Evolutionary conservation across 805 yeast species (phyloP).

Genomic region (Candida ponderosae): DNA sequence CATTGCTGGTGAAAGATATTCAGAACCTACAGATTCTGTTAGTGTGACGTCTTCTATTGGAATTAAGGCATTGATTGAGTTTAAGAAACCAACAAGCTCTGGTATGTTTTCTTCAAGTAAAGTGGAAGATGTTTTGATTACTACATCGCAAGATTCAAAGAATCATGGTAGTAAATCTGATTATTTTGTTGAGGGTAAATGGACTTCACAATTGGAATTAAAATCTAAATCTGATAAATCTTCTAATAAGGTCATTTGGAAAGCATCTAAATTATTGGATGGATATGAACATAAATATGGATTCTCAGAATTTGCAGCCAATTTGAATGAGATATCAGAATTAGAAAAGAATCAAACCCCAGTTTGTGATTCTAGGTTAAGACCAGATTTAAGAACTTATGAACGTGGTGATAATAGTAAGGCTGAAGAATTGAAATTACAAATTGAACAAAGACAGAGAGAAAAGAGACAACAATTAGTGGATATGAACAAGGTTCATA

Average conservation of each 20-base stretch:
- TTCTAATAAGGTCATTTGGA: constrained; percentile 53
- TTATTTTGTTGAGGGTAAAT: constrained; percentile 48
- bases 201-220: constrained; percentile 66
- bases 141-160: constrained; percentile 13
- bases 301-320: constrained; percentile 74
- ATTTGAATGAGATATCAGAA: constrained; percentile 69
- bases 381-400: constrained; percentile 78
- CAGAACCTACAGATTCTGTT: constrained; percentile 73
- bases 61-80: constrained; percentile 59
- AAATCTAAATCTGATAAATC: constrained; percentile 13
- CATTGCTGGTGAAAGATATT: constrained; percentile 90
- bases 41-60: constrained; percentile 66
- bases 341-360: constrained; percentile 61
- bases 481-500: constrained; percentile 34
- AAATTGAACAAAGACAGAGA: constrained; percentile 76
- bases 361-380: constrained; percentile 80
- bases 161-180: constrained; percentile 11
- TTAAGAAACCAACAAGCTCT: constrained; percentile 47
- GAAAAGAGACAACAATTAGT: constrained; percentile 56
- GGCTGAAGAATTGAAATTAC: constrained; percentile 65
- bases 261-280: constrained; percentile 54
- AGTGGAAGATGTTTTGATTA: constrained; percentile 57
- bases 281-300: constrained; percentile 68
- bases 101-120: constrained; percentile 83
- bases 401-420: constrained; percentile 60